Evolutionary conservation across 2,329 filamentous ascomycete species (phyloP).

Genomic region (Tolypocladium sp.): DNA sequence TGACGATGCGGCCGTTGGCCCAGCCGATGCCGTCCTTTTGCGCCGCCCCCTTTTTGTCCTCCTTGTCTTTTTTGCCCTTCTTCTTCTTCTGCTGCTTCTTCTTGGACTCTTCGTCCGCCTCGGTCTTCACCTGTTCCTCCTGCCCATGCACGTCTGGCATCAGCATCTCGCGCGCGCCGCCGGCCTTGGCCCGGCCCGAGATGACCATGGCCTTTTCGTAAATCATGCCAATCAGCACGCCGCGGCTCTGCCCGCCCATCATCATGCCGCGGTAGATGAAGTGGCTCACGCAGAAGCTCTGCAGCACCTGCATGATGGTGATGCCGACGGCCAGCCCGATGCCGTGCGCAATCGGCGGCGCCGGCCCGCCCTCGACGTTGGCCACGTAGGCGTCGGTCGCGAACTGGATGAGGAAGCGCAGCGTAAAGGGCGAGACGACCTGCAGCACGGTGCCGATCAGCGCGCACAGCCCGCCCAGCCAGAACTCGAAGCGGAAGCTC

Average conservation of each 20-base stretch:
- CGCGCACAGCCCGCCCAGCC: conserved; percentile 71
- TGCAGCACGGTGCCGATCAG: conserved; percentile 65
- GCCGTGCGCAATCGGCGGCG: conserved; percentile 64
- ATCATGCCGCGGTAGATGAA: conserved; percentile 92
- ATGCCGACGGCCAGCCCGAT: conserved; percentile 80
- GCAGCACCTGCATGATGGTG: conserved; percentile 73
- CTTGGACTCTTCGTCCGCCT: conserved; percentile 20
- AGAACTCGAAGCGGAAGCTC: conserved; percentile 76
- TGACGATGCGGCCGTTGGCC: conserved; percentile 87
- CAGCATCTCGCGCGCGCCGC: conserved; percentile 40
- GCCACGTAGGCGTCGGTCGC: conserved; percentile 71
- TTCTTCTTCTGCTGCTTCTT: conserved; percentile 15
- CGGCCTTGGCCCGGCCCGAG: conserved; percentile 79
- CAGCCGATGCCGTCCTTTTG: conserved; percentile 66
- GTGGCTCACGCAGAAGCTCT: conserved; percentile 76
- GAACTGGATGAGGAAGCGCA: conserved; percentile 81
- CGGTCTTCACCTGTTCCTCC: conserved; percentile 22
- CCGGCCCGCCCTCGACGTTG: conserved; percentile 33
- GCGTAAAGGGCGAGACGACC: conserved; percentile 74
- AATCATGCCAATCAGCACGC: conserved; percentile 73
- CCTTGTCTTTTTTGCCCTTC: conserved; percentile 26
- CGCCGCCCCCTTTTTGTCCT: conserved; percentile 28
- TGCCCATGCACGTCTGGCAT: conserved; percentile 31
- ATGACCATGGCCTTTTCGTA: conserved; percentile 90
- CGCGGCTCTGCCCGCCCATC: conserved; percentile 75